phyloP scores from a whole-genome alignment of 768 basidiomycete genomes.

The Pisolithus sp. region DNA sequence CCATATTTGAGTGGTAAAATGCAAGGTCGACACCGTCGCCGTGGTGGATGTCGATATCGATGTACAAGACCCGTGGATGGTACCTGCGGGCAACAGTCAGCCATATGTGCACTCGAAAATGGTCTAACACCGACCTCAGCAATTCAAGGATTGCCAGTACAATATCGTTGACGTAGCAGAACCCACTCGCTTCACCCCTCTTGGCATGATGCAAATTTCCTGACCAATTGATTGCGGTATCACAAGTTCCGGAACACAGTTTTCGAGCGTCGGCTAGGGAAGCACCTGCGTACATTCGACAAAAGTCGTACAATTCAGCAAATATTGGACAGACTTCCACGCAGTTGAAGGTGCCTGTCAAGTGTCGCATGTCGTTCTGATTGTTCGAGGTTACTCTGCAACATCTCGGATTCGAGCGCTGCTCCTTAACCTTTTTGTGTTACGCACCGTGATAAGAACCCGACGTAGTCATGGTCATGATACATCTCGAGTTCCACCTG shows the following conservation, averaged over 20 bases:
- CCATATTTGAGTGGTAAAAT: constrained; percentile 38
- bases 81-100: constrained; percentile 45
- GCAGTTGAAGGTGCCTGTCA: constrained; percentile 86
- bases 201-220: constrained; percentile 98
- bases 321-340: constrained; percentile 98
- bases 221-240: constrained; percentile 99
- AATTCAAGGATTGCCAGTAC: constrained; percentile 92
- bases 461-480: constrained; percentile 93
- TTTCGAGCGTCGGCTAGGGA: constrained; percentile 91
- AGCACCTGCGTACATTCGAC: constrained; percentile 91
- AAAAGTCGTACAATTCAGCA: too few relatives aligned
- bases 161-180: constrained; percentile 97
- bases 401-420: background rate
- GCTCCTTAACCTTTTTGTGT: background rate
- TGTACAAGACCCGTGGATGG: constrained; percentile 91
- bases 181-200: constrained; percentile 95
- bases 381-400: constrained; percentile 81
- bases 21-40: constrained; percentile 98
- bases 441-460: constrained; percentile 83
- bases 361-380: constrained; percentile 59
- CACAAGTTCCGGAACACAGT: constrained; percentile 75
- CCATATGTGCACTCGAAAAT: background rate
- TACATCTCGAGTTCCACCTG: constrained; percentile 85
- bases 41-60: constrained; percentile 99
- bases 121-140: constrained; percentile 47